These are phyloP conservation scores for Hypoxylon perforatum DNA, from an alignment of 495 filamentous ascomycete genomes.

Conservation along the genomic window DNA sequence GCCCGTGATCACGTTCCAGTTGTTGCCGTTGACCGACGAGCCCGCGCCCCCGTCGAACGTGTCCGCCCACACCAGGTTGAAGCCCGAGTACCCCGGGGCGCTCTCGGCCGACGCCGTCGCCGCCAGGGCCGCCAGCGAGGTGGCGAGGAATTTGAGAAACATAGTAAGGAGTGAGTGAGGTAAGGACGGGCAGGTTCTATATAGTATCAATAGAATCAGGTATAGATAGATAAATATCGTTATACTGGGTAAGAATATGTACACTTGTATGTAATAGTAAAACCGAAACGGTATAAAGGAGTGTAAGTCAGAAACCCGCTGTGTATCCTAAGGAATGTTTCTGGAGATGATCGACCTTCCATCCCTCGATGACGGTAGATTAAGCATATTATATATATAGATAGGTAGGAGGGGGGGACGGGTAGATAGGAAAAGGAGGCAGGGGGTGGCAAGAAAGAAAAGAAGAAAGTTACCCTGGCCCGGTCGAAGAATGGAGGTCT, in stretches of 20 bases:
- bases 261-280: slow-evolving; percentile 35
- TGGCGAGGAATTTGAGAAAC: slow-evolving; percentile 52
- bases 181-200: slow-evolving; percentile 48
- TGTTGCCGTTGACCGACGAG: slow-evolving; percentile 44
- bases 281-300: slow-evolving; percentile 36
- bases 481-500: slow-evolving; percentile 31
- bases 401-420: neutral
- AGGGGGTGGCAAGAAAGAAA: neutral
- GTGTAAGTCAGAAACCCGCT: slow-evolving; percentile 42
- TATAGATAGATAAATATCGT: slow-evolving; percentile 4
- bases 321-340: slow-evolving; percentile 28
- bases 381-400: slow-evolving; percentile 23
- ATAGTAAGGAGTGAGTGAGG: slow-evolving; percentile 66
- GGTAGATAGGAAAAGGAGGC: neutral
- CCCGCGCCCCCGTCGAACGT: slow-evolving; percentile 48
- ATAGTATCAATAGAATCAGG: neutral
- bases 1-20: slow-evolving; percentile 57
- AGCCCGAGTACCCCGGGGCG: slow-evolving; percentile 49
- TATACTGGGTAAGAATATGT: slow-evolving; percentile 26
- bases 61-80: slow-evolving; percentile 52
- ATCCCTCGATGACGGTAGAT: slow-evolving; percentile 22
- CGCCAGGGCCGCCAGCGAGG: slow-evolving; percentile 26
- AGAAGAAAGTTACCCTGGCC: slow-evolving; percentile 11
- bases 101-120: slow-evolving; percentile 44
- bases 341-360: slow-evolving; percentile 32